A percentile compares a stretch with the other conserved stretches of the same genome.
Conservation (phyloP, 192 early-diverging fungal species). For the Podila epicladia region DNA sequence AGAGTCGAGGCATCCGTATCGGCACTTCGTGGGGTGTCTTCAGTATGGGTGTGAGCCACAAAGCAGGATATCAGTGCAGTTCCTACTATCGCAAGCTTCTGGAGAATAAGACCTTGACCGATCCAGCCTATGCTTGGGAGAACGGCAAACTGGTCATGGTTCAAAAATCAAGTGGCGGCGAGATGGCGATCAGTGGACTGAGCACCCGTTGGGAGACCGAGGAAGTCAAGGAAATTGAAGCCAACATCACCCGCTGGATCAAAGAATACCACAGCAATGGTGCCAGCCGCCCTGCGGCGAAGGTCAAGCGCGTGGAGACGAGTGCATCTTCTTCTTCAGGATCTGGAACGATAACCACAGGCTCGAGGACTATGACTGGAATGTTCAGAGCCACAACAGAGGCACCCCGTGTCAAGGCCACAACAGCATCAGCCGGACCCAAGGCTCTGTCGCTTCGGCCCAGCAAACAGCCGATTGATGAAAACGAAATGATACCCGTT, state of each 20-base stretch:
- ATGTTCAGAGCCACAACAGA: constrained; percentile 27
- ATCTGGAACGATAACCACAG: not conserved
- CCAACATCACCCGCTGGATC: constrained; percentile 59
- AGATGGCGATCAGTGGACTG: constrained; percentile 46
- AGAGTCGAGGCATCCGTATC: constrained; percentile 50
- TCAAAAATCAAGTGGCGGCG: constrained; percentile 53
- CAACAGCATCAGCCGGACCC: constrained; percentile 27
- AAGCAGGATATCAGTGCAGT: constrained; percentile 71
- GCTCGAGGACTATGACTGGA: not conserved
- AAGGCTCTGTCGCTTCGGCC: constrained; percentile 28
- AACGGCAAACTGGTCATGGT: constrained; percentile 61
- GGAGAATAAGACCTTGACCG: constrained; percentile 50
- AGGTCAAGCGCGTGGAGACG: constrained; percentile 9
- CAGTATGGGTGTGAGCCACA: constrained; percentile 58
- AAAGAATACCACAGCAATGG: constrained; percentile 56
- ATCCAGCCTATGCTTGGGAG: constrained; percentile 59
- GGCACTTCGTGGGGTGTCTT: constrained; percentile 69
- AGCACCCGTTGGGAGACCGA: constrained; percentile 59
- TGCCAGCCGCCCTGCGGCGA: constrained; percentile 12
- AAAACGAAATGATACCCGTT: constrained; percentile 44
- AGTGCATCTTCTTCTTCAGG: not conserved
- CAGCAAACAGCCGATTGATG: constrained; percentile 17
- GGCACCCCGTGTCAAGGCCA: constrained; percentile 46
- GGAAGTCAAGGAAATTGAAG: constrained; percentile 58
- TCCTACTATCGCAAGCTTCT: constrained; percentile 64